Evolutionary conservation across 1,284 basidiomycete species (phyloP).

Genomic region (Leccinum solheimii): DNA sequence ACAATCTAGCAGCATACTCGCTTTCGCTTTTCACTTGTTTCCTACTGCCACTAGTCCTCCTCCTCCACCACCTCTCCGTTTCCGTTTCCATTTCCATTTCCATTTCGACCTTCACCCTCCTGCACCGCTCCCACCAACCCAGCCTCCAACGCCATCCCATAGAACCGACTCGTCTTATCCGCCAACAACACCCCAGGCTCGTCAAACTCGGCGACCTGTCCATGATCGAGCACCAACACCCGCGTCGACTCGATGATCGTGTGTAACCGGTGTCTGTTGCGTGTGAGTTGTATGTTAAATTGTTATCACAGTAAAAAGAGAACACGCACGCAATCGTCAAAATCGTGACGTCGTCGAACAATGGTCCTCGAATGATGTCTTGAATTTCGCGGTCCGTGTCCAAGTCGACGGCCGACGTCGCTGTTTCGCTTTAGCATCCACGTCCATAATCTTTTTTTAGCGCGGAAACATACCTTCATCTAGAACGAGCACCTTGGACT

Average conservation of each 20-base stretch:
- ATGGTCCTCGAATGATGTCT: slow-evolving; percentile 72
- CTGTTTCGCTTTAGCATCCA: slow-evolving; percentile 36
- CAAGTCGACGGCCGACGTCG: slow-evolving; percentile 83
- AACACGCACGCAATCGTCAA: slow-evolving; percentile 74
- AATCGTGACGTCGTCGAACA: slow-evolving; percentile 74
- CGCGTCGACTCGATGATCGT: slow-evolving; percentile 88
- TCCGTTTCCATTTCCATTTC: not conserved
- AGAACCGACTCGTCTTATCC: slow-evolving; percentile 25
- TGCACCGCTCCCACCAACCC: slow-evolving; percentile 18
- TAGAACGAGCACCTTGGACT: slow-evolving; percentile 84
- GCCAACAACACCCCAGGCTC: slow-evolving; percentile 26
- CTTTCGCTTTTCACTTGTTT: too few relatives aligned
- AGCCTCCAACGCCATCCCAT: slow-evolving; percentile 34
- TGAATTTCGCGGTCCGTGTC: slow-evolving; percentile 89
- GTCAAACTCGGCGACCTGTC: slow-evolving; percentile 46
- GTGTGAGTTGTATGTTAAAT: not conserved
- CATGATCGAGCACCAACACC: slow-evolving; percentile 82
- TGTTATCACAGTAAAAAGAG: not conserved
- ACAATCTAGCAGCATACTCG: too few relatives aligned
- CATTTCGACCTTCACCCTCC: not conserved
- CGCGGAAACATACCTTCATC: slow-evolving; percentile 61
- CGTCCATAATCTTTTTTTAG: not conserved
- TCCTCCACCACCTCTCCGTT: not conserved
- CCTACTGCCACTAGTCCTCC: too few relatives aligned
- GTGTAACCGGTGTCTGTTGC: slow-evolving; percentile 78